phyloP scores from a whole-genome alignment of 139 green algal species.

The Chlamydomonas eustigma region DNA sequence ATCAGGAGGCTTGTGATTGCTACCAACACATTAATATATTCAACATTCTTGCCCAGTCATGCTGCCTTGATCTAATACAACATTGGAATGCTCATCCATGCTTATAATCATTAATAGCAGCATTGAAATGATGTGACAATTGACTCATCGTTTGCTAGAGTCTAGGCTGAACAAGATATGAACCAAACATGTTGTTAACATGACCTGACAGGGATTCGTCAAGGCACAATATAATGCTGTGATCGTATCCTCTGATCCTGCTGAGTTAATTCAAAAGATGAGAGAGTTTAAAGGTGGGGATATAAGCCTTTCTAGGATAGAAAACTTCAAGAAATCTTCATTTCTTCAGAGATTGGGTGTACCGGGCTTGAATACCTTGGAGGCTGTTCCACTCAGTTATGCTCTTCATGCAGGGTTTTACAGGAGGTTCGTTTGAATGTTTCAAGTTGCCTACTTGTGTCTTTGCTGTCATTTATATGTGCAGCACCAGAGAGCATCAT shows the following conservation, averaged over 20 bases:
- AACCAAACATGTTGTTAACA: background rate
- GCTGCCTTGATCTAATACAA: constrained; percentile 32
- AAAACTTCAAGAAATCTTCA: background rate
- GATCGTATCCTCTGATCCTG: constrained; percentile 27
- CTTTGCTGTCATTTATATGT: background rate
- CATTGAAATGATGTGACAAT: background rate
- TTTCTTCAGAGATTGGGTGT: background rate
- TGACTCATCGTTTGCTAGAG: background rate
- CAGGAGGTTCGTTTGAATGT: background rate
- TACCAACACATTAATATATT: background rate
- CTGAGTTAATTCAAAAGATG: constrained; percentile 33
- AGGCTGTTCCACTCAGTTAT: background rate
- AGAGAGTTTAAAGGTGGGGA: constrained; percentile 21
- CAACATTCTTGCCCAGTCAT: background rate
- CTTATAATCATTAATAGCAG: background rate
- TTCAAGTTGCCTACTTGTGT: background rate
- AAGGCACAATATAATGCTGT: constrained; percentile 24
- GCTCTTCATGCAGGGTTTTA: background rate
- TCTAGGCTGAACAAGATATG: background rate
- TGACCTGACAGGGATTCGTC: background rate
- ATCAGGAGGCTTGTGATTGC: background rate
- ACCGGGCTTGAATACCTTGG: background rate
- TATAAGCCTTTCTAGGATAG: background rate
- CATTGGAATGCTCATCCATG: background rate
- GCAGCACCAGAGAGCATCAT: background rate